A percentile compares a stretch with the other conserved stretches of the same genome.
These are phyloP conservation scores for Moniliophthora roreri DNA, from an alignment of 1,284 basidiomycete species.

Conservation along the genomic window DNA sequence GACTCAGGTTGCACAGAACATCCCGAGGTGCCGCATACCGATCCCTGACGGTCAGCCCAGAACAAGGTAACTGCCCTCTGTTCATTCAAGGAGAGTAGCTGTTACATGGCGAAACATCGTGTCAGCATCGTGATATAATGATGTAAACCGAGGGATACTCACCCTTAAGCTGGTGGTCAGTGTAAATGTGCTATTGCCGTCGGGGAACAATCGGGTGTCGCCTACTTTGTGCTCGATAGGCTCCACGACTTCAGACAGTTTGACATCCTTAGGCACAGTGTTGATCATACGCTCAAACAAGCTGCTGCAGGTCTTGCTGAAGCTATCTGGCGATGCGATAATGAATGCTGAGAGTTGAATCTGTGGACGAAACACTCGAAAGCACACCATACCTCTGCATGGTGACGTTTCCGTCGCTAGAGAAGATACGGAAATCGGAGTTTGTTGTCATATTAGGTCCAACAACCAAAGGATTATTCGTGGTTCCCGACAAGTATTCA, in stretches of 20 bases:
- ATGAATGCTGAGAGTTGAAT: background rate
- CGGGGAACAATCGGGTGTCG: background rate
- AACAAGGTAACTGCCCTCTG: background rate
- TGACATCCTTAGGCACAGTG: conserved; percentile 15
- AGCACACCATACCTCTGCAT: conserved; percentile 26
- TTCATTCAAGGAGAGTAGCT: background rate
- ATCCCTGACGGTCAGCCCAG: background rate
- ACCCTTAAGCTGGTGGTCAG: too few species aligned
- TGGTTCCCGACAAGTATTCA: conserved; percentile 35
- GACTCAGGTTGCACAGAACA: too few species aligned
- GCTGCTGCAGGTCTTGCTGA: conserved; percentile 7
- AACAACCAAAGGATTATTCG: conserved; percentile 34
- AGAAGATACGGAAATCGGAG: conserved; percentile 38
- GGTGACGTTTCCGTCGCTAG: conserved; percentile 35
- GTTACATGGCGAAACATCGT: too few species aligned
- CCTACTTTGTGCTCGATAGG: conserved; percentile 7
- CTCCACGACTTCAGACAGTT: conserved; percentile 10
- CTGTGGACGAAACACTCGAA: background rate
- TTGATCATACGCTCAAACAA: conserved; percentile 16
- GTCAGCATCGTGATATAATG: too few species aligned
- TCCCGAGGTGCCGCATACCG: too few species aligned
- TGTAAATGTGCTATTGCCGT: background rate
- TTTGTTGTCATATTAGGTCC: conserved; percentile 31
- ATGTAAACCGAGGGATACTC: too few species aligned
- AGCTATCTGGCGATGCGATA: conserved; percentile 2